Conservation (phyloP, 495 filamentous ascomycete genomes). For the Jackrogersella minutella region DNA sequence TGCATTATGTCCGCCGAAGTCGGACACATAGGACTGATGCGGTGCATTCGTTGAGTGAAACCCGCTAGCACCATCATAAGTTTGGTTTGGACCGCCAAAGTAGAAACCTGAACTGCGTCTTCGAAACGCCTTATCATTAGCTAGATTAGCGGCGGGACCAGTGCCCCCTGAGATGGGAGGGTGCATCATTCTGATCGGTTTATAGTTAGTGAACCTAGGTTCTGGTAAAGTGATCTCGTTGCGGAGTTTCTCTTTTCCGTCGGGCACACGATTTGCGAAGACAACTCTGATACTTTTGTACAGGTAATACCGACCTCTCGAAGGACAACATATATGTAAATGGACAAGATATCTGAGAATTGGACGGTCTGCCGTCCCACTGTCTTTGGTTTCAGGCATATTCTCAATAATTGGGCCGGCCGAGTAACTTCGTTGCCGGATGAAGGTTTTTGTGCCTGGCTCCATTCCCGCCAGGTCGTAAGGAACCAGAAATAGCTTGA, state of each 20-base stretch:
- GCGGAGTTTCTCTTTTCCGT: conserved; percentile 91
- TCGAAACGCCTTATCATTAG: conserved; percentile 64
- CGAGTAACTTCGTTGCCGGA: conserved; percentile 93
- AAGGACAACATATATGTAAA: conserved; percentile 89
- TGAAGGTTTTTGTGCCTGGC: conserved; percentile 92
- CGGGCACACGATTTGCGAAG: conserved; percentile 96
- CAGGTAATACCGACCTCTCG: conserved; percentile 83
- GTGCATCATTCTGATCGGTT: conserved; percentile 64
- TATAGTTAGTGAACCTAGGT: conserved; percentile 86
- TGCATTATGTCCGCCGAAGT: conserved; percentile 27
- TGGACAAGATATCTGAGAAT: conserved; percentile 92
- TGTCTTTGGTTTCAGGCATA: conserved; percentile 50
- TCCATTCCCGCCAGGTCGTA: conserved; percentile 98
- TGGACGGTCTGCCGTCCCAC: conserved; percentile 67
- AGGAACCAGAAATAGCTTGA: conserved; percentile 93
- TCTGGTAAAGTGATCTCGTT: conserved; percentile 93
- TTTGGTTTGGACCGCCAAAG: conserved; percentile 44
- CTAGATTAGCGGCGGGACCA: conserved; percentile 51
- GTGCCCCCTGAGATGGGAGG: conserved; percentile 41
- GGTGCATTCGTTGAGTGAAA: conserved; percentile 39
- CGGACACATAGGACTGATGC: conserved; percentile 27
- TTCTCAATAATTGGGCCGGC: conserved; percentile 84
- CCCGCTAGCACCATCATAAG: conserved; percentile 50
- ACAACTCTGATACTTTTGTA: conserved; percentile 94
- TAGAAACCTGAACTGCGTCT: conserved; percentile 65